These are phyloP conservation scores for Trametes hirsuta DNA, from an alignment of 1,284 basidiomycete species.

Conservation along the genomic window DNA sequence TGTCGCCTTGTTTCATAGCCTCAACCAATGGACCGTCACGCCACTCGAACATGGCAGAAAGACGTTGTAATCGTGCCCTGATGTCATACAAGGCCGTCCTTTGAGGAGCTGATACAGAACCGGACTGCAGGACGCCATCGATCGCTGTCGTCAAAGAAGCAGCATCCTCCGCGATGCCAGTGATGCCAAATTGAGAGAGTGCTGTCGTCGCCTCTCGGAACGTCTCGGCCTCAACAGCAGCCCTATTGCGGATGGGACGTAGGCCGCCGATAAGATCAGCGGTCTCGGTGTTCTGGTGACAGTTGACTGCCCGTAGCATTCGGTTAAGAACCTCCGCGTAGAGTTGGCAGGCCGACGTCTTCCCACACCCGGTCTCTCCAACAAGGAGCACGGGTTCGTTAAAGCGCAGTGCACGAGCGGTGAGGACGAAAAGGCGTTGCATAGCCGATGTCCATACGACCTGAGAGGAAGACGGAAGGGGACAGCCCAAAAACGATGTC, in stretches of 20 bases:
- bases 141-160: slow-evolving; percentile 43
- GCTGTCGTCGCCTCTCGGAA: slow-evolving; percentile 45
- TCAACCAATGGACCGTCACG: slow-evolving; percentile 93
- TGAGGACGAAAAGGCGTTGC: slow-evolving; percentile 87
- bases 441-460: slow-evolving; percentile 94
- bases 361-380: slow-evolving; percentile 97
- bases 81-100: slow-evolving; percentile 43
- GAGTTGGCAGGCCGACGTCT: slow-evolving; percentile 96
- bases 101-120: slow-evolving; percentile 35
- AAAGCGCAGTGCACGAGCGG: slow-evolving; percentile 83
- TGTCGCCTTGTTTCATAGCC: slow-evolving; percentile 87
- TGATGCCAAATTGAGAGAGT: slow-evolving; percentile 46
- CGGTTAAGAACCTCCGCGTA: slow-evolving; percentile 74
- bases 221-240: slow-evolving; percentile 48
- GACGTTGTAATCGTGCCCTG: slow-evolving; percentile 47
- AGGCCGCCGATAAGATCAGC: slow-evolving; percentile 96
- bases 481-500: slow-evolving; percentile 56
- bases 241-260: slow-evolving; percentile 88
- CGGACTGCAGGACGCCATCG: slow-evolving; percentile 40
- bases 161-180: slow-evolving; percentile 35
- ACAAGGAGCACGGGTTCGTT: slow-evolving; percentile 98
- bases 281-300: slow-evolving; percentile 99
- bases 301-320: slow-evolving; percentile 82
- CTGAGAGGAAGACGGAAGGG: slow-evolving; percentile 50
- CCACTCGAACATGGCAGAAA: slow-evolving; percentile 93